Conservation (phyloP, 2,329 filamentous ascomycete species). For the Fusarium sp. region DNA sequence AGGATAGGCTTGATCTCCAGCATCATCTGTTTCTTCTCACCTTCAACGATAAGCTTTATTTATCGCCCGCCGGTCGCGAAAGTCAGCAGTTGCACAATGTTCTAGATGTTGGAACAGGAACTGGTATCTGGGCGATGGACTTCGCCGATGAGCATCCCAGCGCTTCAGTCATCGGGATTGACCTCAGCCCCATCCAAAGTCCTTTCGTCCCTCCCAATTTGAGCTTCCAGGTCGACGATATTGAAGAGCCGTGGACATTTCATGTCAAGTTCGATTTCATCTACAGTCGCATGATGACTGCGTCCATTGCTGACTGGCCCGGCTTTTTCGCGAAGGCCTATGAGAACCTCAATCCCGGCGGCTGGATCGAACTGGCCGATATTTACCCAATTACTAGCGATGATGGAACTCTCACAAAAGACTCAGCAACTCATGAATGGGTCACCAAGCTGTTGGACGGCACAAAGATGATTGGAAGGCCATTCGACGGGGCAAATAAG, state of each 20-base stretch:
- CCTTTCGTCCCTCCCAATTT: conserved; percentile 37
- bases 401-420: conserved; percentile 20
- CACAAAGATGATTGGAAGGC: conserved; percentile 39
- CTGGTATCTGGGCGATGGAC: conserved; percentile 43
- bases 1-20: conserved; percentile 36
- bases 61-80: conserved; percentile 23
- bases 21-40: conserved; percentile 43
- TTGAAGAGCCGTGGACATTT: conserved; percentile 42
- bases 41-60: conserved; percentile 37
- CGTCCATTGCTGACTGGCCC: conserved; percentile 29
- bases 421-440: conserved; percentile 35
- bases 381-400: conserved; percentile 22
- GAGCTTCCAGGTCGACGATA: conserved; percentile 40
- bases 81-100: conserved; percentile 32
- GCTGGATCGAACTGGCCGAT: conserved; percentile 41
- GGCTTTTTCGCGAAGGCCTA: conserved; percentile 38
- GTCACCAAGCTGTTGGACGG: conserved; percentile 38
- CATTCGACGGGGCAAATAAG: conserved; percentile 34
- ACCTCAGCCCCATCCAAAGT: conserved; percentile 40
- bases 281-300: conserved; percentile 41
- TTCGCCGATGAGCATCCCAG: conserved; percentile 38
- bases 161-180: conserved; percentile 31
- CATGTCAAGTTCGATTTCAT: conserved; percentile 41
- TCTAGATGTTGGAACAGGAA: conserved; percentile 43
- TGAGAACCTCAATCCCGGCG: conserved; percentile 32